Evolutionary conservation across 352 stramenopile species (phyloP), one percentile per base, ranked within the genome.

Genomic region (Globisporangium okanoganense): DNA sequence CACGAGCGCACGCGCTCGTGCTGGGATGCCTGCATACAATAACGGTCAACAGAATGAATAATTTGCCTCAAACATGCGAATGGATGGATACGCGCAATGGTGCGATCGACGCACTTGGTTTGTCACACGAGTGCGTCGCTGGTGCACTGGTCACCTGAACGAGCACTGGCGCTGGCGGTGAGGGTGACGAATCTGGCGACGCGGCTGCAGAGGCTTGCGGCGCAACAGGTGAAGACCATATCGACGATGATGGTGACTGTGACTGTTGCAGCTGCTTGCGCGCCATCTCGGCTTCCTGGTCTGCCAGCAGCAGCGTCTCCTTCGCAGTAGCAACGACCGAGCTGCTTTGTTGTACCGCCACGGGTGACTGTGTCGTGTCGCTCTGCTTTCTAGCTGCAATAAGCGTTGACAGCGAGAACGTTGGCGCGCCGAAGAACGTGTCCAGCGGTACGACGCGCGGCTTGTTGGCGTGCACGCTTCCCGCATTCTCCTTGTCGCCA

Each of bases 1-100:
- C 49, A 76, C 25, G 27, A 88, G 40, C 51, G 81, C 66, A 20
- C 58, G 62, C 9, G 47, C 25, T 22, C 22, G 44, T 9, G 35
- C n/a, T 35, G 18, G 13, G 0, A 14, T 16, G 6, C 49, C 51
- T 65, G 43, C 9, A 41, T 10, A 10, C 33, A n/a, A 16, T 13
- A 14, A n/a, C 18, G 35, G 18, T 35, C 12, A 54, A 7, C 22
- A 10, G 9, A 27, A 5, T 27, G 12, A n/a, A n/a, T 16, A 44
- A 20, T 13, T 0, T 12, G 36, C 35, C 7, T 49, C 3, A 58
- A 10, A 38, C n/a, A 49, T 14, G 52, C 16, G 16, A 51, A 18
- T 31, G 20, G 18, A 51, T 31, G 16, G 13, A 31, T 51, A 29
- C 22, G n/a, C n/a, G n/a, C n/a, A n/a, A 44, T 29, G 20, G 22